Base-by-base conservation (phyloP, 352 stramenopile genomes). In the Plasmopara halstedii region DNA sequence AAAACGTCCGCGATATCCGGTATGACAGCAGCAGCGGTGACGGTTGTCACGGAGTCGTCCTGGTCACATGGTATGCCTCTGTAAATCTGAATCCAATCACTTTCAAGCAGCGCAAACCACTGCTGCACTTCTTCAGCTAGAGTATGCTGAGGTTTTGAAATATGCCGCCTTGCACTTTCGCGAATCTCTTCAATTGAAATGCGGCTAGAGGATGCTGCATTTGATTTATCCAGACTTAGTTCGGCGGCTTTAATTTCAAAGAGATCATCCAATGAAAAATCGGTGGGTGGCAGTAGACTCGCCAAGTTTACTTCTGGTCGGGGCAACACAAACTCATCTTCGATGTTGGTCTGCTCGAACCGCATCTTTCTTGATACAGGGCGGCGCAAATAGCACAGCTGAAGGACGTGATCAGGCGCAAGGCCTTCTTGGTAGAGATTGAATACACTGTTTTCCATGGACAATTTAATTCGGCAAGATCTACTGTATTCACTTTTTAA, bases 381-480 rank as follows among this genome's bases (percentile, higher is more conserved):
- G 22, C 58, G 64, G 14, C 76, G 58, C 9, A 80, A 62, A 44
- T 65, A 88, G 23, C 71, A 70, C 39, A 88, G 50, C 26, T 80
- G 76, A 26, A 88, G 58, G 22, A 70, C 64, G 33, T 85, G 76
- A 13, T 85, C 67, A 0, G 67, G 25, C 6, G 42, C 34, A 20
- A 78, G 37, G 4, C 76, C 76, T 44, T 69, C 50, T 38, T 88
- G 76, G 40, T 88, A 88, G n/a, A 88, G 60, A 20, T 66, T 61
- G 46, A 85, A 85, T 18, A 82, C 52, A 19, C 42, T 49, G 18
- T n/a, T n/a, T 19, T 19, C n/a, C 13, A 6, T 29, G 11, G 25
- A 29, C 25, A 29, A 29, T 29, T 29, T 6, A 29, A n/a, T n/a
- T n/a, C n/a, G n/a, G n/a, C n/a, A n/a, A n/a, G n/a, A n/a, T n/a